Conservation (phyloP, 1,284 basidiomycete species). For the Anthracocystis walkeri region DNA sequence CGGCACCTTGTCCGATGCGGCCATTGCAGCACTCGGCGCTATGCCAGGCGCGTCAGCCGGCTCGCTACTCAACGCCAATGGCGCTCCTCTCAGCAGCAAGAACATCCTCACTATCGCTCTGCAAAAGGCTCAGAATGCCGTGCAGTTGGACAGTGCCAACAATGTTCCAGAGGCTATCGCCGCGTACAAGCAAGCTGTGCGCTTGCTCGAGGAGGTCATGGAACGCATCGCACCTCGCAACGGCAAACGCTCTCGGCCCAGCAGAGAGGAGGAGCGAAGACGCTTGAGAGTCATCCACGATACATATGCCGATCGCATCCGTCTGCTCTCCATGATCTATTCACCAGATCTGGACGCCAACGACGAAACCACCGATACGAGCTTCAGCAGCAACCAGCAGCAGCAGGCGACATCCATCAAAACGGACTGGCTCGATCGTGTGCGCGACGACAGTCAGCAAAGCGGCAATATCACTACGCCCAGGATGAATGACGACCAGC, state of each 20-base stretch:
- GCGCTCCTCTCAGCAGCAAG: conserved; percentile 64
- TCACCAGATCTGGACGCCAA: conserved; percentile 26
- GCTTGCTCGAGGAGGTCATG: conserved; percentile 71
- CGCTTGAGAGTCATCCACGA: conserved; percentile 70
- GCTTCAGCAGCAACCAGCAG: conserved; percentile 23
- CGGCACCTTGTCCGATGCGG: conserved; percentile 49
- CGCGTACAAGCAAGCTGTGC: conserved; percentile 70
- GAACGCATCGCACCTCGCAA: conserved; percentile 67
- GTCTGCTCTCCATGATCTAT: conserved; percentile 66
- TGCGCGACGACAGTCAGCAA: conserved; percentile 29
- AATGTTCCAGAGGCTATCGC: conserved; percentile 70
- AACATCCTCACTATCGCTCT: conserved; percentile 70
- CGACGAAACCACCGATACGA: conserved; percentile 22
- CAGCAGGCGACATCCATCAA: conserved; percentile 9
- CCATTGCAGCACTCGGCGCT: conserved; percentile 52
- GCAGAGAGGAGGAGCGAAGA: conserved; percentile 68
- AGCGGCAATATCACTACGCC: conserved; percentile 4
- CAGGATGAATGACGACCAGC: conserved; percentile 8
- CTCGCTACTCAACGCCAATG: conserved; percentile 51
- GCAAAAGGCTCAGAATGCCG: conserved; percentile 70
- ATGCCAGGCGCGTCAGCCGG: conserved; percentile 41
- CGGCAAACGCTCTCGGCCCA: conserved; percentile 55
- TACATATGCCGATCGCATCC: conserved; percentile 70
- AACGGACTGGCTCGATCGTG: conserved; percentile 38
- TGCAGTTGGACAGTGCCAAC: conserved; percentile 70